Evolutionary conservation across 495 filamentous ascomycete species (phyloP), one percentile per base, ranked within the genome.

Genomic region (Staphylotrichum tortipilum): DNA sequence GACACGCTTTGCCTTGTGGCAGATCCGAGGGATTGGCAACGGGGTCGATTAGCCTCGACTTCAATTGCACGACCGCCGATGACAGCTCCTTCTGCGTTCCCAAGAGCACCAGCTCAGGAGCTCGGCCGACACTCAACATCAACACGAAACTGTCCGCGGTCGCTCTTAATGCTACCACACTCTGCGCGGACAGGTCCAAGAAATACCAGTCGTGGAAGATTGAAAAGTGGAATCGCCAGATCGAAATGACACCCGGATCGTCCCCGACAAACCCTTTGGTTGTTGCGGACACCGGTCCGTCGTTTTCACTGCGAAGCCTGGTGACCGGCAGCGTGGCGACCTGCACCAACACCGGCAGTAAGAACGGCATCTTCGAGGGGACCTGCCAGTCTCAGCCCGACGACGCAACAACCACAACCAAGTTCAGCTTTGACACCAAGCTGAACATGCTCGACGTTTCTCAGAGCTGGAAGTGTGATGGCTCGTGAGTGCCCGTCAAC

Each of bases 131-230:
- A n/a, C 31, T 61, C 19, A 46, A 48, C 18, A 44, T 64, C 15
- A 58, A 31, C 17, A 70, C 65, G 0, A 58, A 22, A 18, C 41
- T 55, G 4, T 15, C 39, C 0, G 24, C 50, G 4, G 50, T 51
- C 35, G 53, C 43, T 4, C n/a, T 47, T 3, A 50, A 42, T n/a
- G 33, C 35, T 2, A 54, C 52, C n/a, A 24, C 60, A 1, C 34
- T 46, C 1, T 71, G 68, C 44, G 42, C 45, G 1, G 64, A 60
- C 9, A 55, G 50, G 12, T 37, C 61, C 1, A 39, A 54, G 29
- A 37, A 35, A 4, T 68, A 68, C 42, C 63, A 69, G 39, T 68
- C 68, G 10, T 71, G 68, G 68, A 56, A 57, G 44, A 40, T 71
- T 0, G 60, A 64, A 28, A 54, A 64, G 0, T 71, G 68, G 68